These are phyloP conservation scores for Leishmania major DNA, from an alignment of 208 protist species.

Conservation along the genomic window DNA sequence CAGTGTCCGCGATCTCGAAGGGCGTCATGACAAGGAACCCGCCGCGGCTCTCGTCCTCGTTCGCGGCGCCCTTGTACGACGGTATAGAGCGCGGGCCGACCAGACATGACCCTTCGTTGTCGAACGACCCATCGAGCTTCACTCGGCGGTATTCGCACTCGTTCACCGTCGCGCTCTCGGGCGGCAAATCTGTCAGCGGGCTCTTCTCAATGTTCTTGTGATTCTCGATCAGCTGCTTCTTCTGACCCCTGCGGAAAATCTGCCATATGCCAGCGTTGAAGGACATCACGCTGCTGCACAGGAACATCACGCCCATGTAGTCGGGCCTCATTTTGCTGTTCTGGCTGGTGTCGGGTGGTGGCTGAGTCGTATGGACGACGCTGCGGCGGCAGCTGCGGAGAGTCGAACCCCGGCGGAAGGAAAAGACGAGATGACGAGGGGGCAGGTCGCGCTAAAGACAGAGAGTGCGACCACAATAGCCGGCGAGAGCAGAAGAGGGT, in stretches of 20 bases:
- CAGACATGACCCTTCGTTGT: conserved; percentile 85
- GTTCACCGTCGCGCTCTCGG: conserved; percentile 37
- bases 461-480: background rate
- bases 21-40: conserved; percentile 90
- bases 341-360: background rate
- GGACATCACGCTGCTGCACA: conserved; percentile 78
- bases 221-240: conserved; percentile 78
- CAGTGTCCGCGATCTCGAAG: conserved; percentile 72
- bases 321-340: conserved; percentile 70
- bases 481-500: background rate
- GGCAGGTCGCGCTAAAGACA: background rate
- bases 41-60: conserved; percentile 74
- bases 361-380: background rate
- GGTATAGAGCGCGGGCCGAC: conserved; percentile 86
- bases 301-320: conserved; percentile 85
- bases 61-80: conserved; percentile 76
- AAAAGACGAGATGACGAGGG: background rate
- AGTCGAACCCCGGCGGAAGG: background rate
- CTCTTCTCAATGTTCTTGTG: conserved; percentile 78
- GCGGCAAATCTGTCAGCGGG: conserved; percentile 54
- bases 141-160: conserved; percentile 74
- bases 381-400: background rate
- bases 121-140: conserved; percentile 71
- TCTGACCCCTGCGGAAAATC: conserved; percentile 74
- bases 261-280: conserved; percentile 92